Conservation (phyloP, 257 asterid genomes). For the Solanum gandarillasii region DNA sequence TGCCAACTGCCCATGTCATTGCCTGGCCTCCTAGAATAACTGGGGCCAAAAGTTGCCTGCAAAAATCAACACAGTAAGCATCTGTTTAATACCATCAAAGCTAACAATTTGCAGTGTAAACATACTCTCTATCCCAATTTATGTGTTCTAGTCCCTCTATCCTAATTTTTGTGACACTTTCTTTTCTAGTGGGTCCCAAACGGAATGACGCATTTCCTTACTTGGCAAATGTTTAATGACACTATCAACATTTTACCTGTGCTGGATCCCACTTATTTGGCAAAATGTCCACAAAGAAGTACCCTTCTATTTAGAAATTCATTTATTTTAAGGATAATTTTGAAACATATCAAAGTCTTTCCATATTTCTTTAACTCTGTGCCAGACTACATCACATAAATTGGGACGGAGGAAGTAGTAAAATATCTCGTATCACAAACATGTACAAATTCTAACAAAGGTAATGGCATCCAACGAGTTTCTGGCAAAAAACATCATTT, state of each 20-base stretch:
- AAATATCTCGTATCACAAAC: background rate
- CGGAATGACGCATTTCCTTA: background rate
- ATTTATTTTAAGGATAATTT: background rate
- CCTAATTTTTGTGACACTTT: background rate
- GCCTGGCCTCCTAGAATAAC: slow-evolving; percentile 60
- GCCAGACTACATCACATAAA: background rate
- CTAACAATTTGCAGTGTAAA: background rate
- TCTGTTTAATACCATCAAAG: background rate
- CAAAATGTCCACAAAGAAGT: background rate
- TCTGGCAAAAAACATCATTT: background rate
- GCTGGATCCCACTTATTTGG: background rate
- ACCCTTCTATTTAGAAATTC: background rate
- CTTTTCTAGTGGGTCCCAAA: background rate
- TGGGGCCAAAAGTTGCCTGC: slow-evolving; percentile 56
- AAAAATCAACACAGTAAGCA: background rate
- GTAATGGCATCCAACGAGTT: background rate
- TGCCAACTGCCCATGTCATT: slow-evolving; percentile 63
- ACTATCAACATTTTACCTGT: background rate
- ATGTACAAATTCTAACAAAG: background rate
- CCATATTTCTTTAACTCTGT: background rate
- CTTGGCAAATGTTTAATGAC: background rate
- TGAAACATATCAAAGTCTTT: background rate
- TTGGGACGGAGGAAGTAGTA: background rate
- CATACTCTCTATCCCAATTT: background rate
- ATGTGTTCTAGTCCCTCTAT: background rate